Evolutionary conservation across 1,284 basidiomycete species (phyloP).

Genomic region (Austropuccinia psidii): DNA sequence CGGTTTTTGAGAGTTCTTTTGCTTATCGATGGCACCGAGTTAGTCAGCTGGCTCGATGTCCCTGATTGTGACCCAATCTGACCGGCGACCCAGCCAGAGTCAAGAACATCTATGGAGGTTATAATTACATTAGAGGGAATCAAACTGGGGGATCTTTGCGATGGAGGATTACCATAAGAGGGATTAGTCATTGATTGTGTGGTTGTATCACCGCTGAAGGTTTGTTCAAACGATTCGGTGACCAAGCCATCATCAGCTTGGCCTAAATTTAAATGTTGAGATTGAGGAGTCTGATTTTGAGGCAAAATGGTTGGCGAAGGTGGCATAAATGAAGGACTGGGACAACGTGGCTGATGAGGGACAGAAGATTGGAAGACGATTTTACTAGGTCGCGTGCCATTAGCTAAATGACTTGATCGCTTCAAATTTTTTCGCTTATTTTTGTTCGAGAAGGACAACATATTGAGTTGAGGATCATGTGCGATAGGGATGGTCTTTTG

Average conservation of each 20-base stretch:
- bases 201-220: too few relatives aligned
- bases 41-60: background rate
- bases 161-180: constrained; percentile 21
- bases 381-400: constrained; percentile 4
- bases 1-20: constrained; percentile 23
- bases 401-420: background rate
- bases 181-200: background rate
- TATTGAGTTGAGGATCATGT: constrained; percentile 1
- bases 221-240: background rate
- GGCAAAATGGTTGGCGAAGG: too few relatives aligned
- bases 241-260: background rate
- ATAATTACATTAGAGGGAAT: constrained; percentile 19
- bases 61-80: background rate
- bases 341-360: background rate
- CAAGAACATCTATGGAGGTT: constrained; percentile 11
- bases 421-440: constrained; percentile 34
- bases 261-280: background rate
- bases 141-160: background rate
- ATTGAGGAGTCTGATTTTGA: too few relatives aligned
- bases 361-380: constrained; percentile 10
- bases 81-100: constrained; percentile 15
- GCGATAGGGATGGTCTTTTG: constrained; percentile 17
- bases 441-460: constrained; percentile 34
- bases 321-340: constrained; percentile 9
- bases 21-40: background rate